These are phyloP conservation scores for Blastomyces silverae DNA, from an alignment of 2,329 filamentous ascomycete genomes.

Conservation along the genomic window DNA sequence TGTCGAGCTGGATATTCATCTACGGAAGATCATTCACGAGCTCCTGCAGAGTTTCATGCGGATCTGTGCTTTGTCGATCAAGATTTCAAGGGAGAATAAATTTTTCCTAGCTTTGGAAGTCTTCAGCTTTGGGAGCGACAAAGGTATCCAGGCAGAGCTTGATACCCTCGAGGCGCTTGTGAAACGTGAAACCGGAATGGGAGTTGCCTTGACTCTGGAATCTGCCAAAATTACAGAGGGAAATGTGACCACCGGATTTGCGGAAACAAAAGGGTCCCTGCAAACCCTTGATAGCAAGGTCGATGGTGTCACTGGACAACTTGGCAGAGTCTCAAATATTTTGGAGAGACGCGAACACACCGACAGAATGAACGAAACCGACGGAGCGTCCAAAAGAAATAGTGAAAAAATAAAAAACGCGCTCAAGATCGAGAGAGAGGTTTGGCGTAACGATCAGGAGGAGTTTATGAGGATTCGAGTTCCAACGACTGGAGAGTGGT, in stretches of 20 bases:
- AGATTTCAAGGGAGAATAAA: conserved; percentile 25
- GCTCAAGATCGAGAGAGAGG: conserved; percentile 20
- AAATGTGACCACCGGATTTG: conserved; percentile 20
- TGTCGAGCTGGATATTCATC: conserved; percentile 24
- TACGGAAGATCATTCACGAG: conserved; percentile 27
- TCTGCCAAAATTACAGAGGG: conserved; percentile 25
- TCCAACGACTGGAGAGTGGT: conserved; percentile 18
- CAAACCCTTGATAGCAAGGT: conserved; percentile 18
- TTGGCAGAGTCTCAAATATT: conserved; percentile 16
- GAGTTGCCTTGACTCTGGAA: conserved; percentile 25
- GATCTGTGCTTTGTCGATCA: conserved; percentile 26
- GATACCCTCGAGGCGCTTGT: conserved; percentile 24
- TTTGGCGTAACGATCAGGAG: conserved; percentile 18
- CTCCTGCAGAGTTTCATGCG: conserved; percentile 26
- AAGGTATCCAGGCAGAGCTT: conserved; percentile 27
- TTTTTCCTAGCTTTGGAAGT: conserved; percentile 26
- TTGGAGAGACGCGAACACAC: conserved; percentile 15
- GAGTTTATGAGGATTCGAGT: conserved; percentile 19
- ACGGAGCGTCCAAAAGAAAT: conserved; percentile 15
- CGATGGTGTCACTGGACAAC: conserved; percentile 16
- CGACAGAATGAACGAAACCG: conserved; percentile 17
- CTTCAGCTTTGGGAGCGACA: conserved; percentile 27
- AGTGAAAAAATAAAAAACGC: conserved; percentile 20
- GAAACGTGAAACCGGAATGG: conserved; percentile 28
- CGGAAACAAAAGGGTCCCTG: conserved; percentile 17